Base-by-base conservation (phyloP, 768 basidiomycete genomes). In the Trametes maxima region DNA sequence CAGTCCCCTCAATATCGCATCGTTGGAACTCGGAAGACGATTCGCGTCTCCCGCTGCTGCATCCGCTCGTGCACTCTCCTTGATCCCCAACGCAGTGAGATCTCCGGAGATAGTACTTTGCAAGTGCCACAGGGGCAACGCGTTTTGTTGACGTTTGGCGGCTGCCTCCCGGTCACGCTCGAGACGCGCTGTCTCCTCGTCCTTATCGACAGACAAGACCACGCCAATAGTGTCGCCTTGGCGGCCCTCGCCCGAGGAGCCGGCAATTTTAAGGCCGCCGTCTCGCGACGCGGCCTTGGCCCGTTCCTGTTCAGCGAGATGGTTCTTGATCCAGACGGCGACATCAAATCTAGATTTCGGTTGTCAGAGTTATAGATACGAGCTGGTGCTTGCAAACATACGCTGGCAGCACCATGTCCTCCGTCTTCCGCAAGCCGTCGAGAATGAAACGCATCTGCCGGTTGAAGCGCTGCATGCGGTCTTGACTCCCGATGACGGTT, bases 391-490 rank as follows among this genome's bases (percentile, higher is more conserved):
- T 48, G 17, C 28, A 21, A 19, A 82, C 89, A 58, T 68, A 95
- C 89, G 85, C 86, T 46, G 94, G 93, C 45, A 96, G 76, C 35
- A 88, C 80, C 84, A 95, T 92, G 21, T 85, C 82, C 69, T 98
- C 96, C 62, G 94, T 92, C 73, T 88, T 90, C 69, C 94, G 88
- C 67, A 99, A 74, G 3, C 93, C 90, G 65, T 95, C 93, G 36
- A 89, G 83, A 47, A 98, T 86, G 68, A 89, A 90, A 35, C 88
- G 83, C 80, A 95, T 95, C 73, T 95, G 92, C 64, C 86, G 80
- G 73, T 97, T 96, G 74, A 98, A 95, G 64, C 94, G 80, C 74
- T 95, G 91, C 94, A 98, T 97, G 60, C 93, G 83, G 73, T 98
- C 96, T 76, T 96, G 90, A 68, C 88, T 92, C 11, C 92, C 92